Conservation (phyloP, 2,329 filamentous ascomycete genomes). For the Ramularia endophylla region DNA sequence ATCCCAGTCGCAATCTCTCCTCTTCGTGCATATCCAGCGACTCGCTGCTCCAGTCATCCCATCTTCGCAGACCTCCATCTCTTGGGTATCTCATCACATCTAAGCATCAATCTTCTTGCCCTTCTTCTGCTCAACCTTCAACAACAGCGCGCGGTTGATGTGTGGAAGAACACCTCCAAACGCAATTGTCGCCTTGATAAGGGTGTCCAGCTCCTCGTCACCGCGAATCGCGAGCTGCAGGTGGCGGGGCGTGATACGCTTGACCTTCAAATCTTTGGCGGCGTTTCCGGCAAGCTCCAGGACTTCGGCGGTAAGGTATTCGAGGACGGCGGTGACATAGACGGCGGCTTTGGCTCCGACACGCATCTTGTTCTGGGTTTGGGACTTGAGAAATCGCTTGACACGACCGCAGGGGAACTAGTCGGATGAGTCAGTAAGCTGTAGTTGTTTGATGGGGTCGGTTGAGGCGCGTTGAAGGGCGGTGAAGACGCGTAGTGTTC, state of each 20-base stretch:
- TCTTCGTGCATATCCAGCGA: background rate
- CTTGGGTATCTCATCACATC: slow-evolving; percentile 3
- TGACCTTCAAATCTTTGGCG: slow-evolving; percentile 99
- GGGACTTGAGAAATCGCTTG: slow-evolving; percentile 99
- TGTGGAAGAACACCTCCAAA: slow-evolving; percentile 97
- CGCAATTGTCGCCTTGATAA: slow-evolving; percentile 96
- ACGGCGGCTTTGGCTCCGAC: slow-evolving; percentile 98
- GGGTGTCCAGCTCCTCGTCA: slow-evolving; percentile 94
- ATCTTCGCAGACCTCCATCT: slow-evolving; percentile 4
- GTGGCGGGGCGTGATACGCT: slow-evolving; percentile 98
- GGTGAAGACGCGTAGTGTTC: background rate
- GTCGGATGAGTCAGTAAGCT: slow-evolving; percentile 30
- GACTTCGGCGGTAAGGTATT: slow-evolving; percentile 98
- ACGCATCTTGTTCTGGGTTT: slow-evolving; percentile 99
- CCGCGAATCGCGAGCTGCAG: slow-evolving; percentile 93
- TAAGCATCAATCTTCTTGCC: slow-evolving; percentile 55
- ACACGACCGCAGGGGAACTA: slow-evolving; percentile 99
- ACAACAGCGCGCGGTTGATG: slow-evolving; percentile 93
- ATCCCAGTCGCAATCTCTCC: too few relatives aligned
- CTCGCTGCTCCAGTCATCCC: slow-evolving; percentile 1
- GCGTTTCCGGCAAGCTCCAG: slow-evolving; percentile 98
- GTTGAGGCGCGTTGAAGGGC: slow-evolving; percentile 5
- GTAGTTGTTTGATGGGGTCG: slow-evolving; percentile 5
- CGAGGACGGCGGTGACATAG: slow-evolving; percentile 95
- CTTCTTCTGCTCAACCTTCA: slow-evolving; percentile 99